phyloP scores from a whole-genome alignment of 192 early-diverging fungal species.

The Gryganskiella cystojenkinii region DNA sequence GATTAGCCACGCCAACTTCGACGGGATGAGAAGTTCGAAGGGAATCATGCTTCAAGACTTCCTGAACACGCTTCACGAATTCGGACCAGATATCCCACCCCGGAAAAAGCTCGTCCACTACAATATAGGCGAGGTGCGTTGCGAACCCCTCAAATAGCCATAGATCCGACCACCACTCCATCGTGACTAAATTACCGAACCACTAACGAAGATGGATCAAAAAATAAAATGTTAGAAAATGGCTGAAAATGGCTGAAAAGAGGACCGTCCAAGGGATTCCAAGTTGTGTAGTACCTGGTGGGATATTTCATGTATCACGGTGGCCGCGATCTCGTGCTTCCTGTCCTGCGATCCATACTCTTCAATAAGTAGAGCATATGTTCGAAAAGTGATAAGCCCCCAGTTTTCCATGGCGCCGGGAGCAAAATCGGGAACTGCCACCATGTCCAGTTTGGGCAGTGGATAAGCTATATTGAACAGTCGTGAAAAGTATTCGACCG shows the following conservation, averaged over 20 bases:
- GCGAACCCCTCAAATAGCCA: slow-evolving; percentile 63
- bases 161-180: slow-evolving; percentile 62
- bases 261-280: not conserved
- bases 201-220: slow-evolving; percentile 19
- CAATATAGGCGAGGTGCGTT: slow-evolving; percentile 65
- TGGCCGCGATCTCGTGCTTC: slow-evolving; percentile 47
- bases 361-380: slow-evolving; percentile 49
- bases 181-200: slow-evolving; percentile 60
- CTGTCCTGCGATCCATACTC: slow-evolving; percentile 40
- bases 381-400: slow-evolving; percentile 53
- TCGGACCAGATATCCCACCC: slow-evolving; percentile 82
- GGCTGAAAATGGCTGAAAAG: not conserved
- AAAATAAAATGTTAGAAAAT: not conserved
- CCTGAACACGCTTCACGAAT: slow-evolving; percentile 74
- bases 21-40: slow-evolving; percentile 87
- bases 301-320: slow-evolving; percentile 54
- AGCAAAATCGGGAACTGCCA: slow-evolving; percentile 71
- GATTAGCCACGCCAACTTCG: slow-evolving; percentile 75
- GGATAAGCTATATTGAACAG: slow-evolving; percentile 60
- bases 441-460: slow-evolving; percentile 65
- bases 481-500: slow-evolving; percentile 49
- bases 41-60: slow-evolving; percentile 80
- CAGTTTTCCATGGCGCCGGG: slow-evolving; percentile 75
- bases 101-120: slow-evolving; percentile 79
- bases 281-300: slow-evolving; percentile 21